These are phyloP conservation scores for Chalaropsis thielavioides DNA, from an alignment of 2,329 filamentous ascomycete species.

Conservation along the genomic window DNA sequence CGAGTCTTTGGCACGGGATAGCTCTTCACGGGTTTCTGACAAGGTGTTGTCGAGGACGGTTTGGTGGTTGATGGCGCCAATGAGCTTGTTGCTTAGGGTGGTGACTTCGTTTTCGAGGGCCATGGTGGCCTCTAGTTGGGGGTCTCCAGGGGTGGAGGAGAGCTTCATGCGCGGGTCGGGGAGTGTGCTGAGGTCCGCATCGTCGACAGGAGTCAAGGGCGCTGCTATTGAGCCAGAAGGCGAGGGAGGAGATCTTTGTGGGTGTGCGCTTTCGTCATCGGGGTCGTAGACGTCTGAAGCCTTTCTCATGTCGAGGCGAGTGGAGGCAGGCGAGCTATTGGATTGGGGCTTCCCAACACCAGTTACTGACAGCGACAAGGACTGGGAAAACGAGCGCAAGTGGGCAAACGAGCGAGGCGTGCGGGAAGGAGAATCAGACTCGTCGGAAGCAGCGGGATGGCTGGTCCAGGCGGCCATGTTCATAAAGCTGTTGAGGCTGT, in stretches of 20 bases:
- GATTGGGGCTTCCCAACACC: background rate
- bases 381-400: slow-evolving; percentile 15
- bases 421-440: slow-evolving; percentile 14
- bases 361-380: slow-evolving; percentile 7
- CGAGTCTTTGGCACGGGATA: slow-evolving; percentile 56
- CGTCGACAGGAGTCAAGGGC: slow-evolving; percentile 30
- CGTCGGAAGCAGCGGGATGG: slow-evolving; percentile 22
- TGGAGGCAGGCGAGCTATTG: slow-evolving; percentile 6
- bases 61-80: slow-evolving; percentile 94
- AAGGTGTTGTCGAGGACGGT: slow-evolving; percentile 82
- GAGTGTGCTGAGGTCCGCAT: slow-evolving; percentile 53
- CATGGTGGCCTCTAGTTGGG: background rate
- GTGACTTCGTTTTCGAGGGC: slow-evolving; percentile 58
- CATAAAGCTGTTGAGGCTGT: slow-evolving; percentile 32
- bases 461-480: slow-evolving; percentile 40
- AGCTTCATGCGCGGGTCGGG: slow-evolving; percentile 47
- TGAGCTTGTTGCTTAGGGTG: slow-evolving; percentile 82
- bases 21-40: slow-evolving; percentile 65
- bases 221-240: slow-evolving; percentile 1
- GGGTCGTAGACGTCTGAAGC: slow-evolving; percentile 16
- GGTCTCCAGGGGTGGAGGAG: slow-evolving; percentile 20
- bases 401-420: slow-evolving; percentile 14
- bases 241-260: slow-evolving; percentile 4
- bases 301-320: slow-evolving; percentile 10
- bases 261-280: slow-evolving; percentile 14